A percentile compares a stretch with the other conserved stretches of the same genome.
Conservation (phyloP, 2,329 filamentous ascomycete species). For the Clonostachys rosea region DNA sequence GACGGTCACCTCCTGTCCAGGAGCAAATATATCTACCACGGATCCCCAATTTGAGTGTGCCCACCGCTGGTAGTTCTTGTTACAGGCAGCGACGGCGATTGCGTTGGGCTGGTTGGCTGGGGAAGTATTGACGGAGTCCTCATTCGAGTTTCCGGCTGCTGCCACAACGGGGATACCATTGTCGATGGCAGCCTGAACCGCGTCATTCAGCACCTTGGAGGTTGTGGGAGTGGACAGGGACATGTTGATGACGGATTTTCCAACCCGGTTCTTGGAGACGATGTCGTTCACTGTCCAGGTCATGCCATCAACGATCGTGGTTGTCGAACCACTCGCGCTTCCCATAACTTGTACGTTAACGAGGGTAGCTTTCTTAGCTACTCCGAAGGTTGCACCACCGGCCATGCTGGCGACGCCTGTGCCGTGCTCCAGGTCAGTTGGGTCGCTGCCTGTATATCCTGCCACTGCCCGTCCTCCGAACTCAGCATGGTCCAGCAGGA, state of each 20-base stretch:
- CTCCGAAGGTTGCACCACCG: conserved; percentile 7
- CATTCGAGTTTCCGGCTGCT: conserved; percentile 10
- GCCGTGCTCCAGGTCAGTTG: conserved; percentile 23
- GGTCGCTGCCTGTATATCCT: conserved; percentile 15
- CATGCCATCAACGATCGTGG: conserved; percentile 16
- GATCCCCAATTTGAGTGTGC: conserved; percentile 38
- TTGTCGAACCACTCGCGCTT: not conserved
- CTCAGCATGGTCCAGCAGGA: conserved; percentile 46
- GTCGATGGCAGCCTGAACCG: conserved; percentile 9
- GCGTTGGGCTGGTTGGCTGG: conserved; percentile 10
- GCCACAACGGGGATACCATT: conserved; percentile 29
- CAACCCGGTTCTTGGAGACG: conserved; percentile 11
- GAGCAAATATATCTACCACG: conserved; percentile 7
- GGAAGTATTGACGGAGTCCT: conserved; percentile 2
- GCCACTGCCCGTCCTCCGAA: conserved; percentile 45
- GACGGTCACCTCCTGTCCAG: conserved; percentile 14
- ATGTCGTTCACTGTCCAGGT: conserved; percentile 24
- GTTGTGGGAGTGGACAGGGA: conserved; percentile 18
- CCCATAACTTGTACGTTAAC: conserved; percentile 32
- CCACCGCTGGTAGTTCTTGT: conserved; percentile 24
- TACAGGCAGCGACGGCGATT: conserved; percentile 17
- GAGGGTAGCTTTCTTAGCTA: conserved; percentile 28
- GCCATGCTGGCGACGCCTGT: conserved; percentile 15
- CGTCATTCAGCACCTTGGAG: conserved; percentile 8
- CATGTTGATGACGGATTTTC: conserved; percentile 35